Evolutionary conservation across 768 basidiomycete genomes (phyloP), one percentile per base, ranked within the genome.

Genomic region (Boletus subparvulus): DNA sequence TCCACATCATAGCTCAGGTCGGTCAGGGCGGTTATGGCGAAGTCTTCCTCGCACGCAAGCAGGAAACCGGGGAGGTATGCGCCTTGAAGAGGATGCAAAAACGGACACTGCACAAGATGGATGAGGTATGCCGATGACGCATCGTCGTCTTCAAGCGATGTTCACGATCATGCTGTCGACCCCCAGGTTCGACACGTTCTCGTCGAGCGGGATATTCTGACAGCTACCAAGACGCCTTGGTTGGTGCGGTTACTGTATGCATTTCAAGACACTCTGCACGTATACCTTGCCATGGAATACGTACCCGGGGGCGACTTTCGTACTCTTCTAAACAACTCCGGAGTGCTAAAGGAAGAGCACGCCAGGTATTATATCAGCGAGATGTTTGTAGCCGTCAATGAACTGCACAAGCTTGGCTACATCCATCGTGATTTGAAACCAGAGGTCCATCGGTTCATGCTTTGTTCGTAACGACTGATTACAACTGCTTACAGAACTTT

Each of bases 21-120:
- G 97, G 97, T 2, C 97, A 99, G 75, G 97, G 97, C 13, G 97
- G 97, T 3, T 99, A 98, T 73, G 97, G 97, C 6, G 96, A 98
- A 61, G 97, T 99, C 26, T 99, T 90, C 68, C 80, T 99, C 50
- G 97, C 97, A 11, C 79, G 96, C 41, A 97, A 98, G 71, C 88
- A 88, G 63, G 97, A 99, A 65, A 91, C 95, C 1, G 92, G 94
- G 28, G 93, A 98, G 69, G 91, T 99, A 11, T 98, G 96, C 61
- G 97, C 97, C 8, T 75, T 98, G 52, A 98, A 99, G 81, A 96
- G 92, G 77, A 96, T 99, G 97, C 82, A 79, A 64, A 99, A 99
- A 73, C 82, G 88, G 24, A 98, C 94, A 0, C 66, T 99, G 42
- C 88, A 88, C 68, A 99, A 99, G 80, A 98, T 98, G 97, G 95